phyloP scores from a whole-genome alignment of 305 asterid genomes.

The Caryopteris hybrid region DNA sequence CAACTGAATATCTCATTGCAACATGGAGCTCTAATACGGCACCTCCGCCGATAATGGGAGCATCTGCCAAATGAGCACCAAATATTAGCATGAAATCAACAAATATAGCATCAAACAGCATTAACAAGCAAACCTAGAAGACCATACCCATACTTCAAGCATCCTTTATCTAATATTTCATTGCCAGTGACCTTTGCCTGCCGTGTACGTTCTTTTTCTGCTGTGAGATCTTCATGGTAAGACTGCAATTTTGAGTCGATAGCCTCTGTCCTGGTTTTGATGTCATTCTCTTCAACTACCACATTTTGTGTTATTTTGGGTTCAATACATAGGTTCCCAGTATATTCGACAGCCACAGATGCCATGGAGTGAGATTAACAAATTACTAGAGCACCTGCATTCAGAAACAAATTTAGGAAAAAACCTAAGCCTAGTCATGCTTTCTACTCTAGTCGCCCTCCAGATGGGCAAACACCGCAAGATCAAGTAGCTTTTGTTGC shows the following conservation, averaged over 20 bases:
- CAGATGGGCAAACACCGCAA: conserved; percentile 59
- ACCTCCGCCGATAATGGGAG: conserved; percentile 79
- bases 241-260: conserved; percentile 21
- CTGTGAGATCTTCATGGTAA: conserved; percentile 18
- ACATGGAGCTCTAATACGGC: conserved; percentile 82
- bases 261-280: conserved; percentile 12
- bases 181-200: conserved; percentile 22
- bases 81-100: conserved; percentile 13
- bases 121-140: background rate
- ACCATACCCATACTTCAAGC: conserved; percentile 65
- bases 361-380: conserved; percentile 42
- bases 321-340: conserved; percentile 27
- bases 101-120: background rate
- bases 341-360: conserved; percentile 38
- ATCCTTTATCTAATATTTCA: conserved; percentile 52
- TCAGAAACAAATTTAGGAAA: conserved; percentile 51
- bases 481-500: conserved; percentile 50
- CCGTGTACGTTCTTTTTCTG: conserved; percentile 19
- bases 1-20: conserved; percentile 77
- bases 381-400: conserved; percentile 65
- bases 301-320: conserved; percentile 23
- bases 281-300: conserved; percentile 24
- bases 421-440: conserved; percentile 43
- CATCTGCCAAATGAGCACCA: conserved; percentile 41
- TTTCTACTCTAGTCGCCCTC: conserved; percentile 49